Evolutionary conservation across 495 filamentous ascomycete genomes (phyloP).

Genomic region (Amniculicola lignicola): DNA sequence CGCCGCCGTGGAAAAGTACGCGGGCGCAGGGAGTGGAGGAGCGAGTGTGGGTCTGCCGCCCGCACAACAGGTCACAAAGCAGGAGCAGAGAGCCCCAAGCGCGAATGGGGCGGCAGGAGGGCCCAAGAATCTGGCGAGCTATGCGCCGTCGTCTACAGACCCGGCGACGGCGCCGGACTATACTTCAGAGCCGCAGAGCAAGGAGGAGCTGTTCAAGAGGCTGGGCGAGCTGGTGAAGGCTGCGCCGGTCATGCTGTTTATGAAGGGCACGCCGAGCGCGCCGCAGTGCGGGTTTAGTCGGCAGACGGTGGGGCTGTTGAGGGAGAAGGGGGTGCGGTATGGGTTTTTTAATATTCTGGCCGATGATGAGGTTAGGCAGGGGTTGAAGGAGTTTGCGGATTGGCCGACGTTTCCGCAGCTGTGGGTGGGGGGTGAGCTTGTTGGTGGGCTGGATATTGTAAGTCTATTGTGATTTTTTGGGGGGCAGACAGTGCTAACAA

Average conservation of each 20-base stretch:
- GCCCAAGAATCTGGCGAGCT: conserved; percentile 41
- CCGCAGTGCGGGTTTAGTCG: conserved; percentile 95
- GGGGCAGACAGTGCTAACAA: conserved; percentile 6
- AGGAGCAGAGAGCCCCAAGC: conserved; percentile 37
- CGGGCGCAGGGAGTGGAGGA: conserved; percentile 52
- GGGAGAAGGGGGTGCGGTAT: conserved; percentile 87
- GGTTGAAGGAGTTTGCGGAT: conserved; percentile 89
- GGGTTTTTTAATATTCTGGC: conserved; percentile 99
- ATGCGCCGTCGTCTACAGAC: conserved; percentile 49
- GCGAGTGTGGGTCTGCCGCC: conserved; percentile 52
- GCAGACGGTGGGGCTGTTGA: conserved; percentile 77
- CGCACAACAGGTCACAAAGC: conserved; percentile 45
- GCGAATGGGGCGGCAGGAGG: conserved; percentile 29
- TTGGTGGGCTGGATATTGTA: conserved; percentile 96
- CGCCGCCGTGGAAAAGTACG: conserved; percentile 76
- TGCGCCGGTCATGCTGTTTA: conserved; percentile 96
- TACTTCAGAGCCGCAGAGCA: conserved; percentile 51
- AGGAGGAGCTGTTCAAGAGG: conserved; percentile 75
- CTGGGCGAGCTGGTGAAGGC: conserved; percentile 82
- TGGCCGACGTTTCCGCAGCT: conserved; percentile 97
- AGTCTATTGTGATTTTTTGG: conserved; percentile 41
- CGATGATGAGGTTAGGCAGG: conserved; percentile 95
- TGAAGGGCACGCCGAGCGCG: conserved; percentile 84
- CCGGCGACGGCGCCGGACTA: conserved; percentile 51
- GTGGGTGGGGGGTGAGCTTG: conserved; percentile 75